Percentiles rank a stretch among this genome's conserved stretches.
Conservation (phyloP, 306 rosid species). For the Inga leiocalycina region DNA sequence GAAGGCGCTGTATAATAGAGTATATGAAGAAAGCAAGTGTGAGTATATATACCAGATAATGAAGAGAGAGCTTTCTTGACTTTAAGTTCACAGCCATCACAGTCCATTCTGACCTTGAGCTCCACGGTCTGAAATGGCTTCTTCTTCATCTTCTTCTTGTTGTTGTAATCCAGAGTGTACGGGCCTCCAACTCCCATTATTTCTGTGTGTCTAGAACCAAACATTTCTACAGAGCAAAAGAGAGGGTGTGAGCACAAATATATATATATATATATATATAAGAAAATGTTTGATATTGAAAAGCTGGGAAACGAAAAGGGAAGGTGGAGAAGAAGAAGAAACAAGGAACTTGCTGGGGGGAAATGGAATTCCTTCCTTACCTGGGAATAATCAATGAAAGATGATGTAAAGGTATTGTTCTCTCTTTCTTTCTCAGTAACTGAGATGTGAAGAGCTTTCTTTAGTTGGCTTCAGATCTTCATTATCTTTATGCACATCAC, state of each 20-base stretch:
- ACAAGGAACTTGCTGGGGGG: constrained; percentile 47
- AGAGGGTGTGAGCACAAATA: not conserved
- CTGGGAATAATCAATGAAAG: constrained; percentile 41
- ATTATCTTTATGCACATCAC: too few relatives aligned
- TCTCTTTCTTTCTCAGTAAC: too few relatives aligned
- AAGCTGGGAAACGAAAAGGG: not conserved
- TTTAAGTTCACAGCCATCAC: constrained; percentile 95
- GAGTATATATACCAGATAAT: constrained; percentile 43
- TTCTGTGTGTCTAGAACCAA: not conserved
- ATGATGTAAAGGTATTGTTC: constrained; percentile 11
- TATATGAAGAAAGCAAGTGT: not conserved
- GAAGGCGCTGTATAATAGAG: too few relatives aligned
- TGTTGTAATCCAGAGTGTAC: constrained; percentile 6
- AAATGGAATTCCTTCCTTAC: constrained; percentile 60
- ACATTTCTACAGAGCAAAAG: not conserved
- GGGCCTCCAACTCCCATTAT: not conserved
- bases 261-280: not conserved
- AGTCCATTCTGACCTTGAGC: constrained; percentile 88
- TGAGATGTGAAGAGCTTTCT: not conserved
- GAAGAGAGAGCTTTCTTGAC: constrained; percentile 85
- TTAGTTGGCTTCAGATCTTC: constrained; percentile 27
- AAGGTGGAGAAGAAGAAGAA: constrained; percentile 43
- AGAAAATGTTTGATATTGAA: constrained; percentile 1
- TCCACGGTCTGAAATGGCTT: constrained; percentile 83
- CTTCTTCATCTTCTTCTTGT: constrained; percentile 52